Conservation (phyloP, 2,329 filamentous ascomycete species). For the Alternaria sp. region DNA sequence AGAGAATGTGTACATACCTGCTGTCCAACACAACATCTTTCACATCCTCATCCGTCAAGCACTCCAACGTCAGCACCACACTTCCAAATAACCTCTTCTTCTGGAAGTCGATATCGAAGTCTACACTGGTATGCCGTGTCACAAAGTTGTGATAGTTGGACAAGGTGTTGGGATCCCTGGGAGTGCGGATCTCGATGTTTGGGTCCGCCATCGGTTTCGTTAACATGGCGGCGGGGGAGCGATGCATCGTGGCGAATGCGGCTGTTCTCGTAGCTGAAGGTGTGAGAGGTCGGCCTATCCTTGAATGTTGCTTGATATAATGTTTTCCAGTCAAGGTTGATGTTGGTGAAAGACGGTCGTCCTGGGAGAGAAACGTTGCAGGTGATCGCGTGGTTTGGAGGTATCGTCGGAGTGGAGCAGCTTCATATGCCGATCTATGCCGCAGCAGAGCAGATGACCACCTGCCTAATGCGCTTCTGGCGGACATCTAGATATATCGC, state of each 20-base stretch:
- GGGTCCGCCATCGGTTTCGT: conserved; percentile 48
- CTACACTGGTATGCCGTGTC: conserved; percentile 81
- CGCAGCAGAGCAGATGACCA: conserved; percentile 10
- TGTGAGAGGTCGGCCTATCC: background rate
- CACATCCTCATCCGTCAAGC: conserved; percentile 73
- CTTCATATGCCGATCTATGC: conserved; percentile 22
- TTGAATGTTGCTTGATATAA: background rate
- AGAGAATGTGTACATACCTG: conserved; percentile 50
- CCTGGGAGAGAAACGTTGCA: background rate
- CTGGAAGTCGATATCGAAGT: conserved; percentile 84
- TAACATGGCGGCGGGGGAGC: conserved; percentile 39
- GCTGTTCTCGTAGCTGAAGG: background rate
- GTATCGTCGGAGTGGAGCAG: conserved; percentile 17
- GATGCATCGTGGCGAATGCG: conserved; percentile 27
- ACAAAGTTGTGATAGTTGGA: conserved; percentile 91
- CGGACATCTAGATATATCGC: conserved; percentile 6
- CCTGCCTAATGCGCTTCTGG: conserved; percentile 18
- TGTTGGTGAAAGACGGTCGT: background rate
- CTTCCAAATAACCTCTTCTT: conserved; percentile 77
- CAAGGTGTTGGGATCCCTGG: conserved; percentile 85
- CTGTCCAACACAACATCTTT: conserved; percentile 86
- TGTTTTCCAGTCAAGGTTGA: background rate
- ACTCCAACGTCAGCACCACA: conserved; percentile 78
- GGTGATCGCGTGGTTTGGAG: conserved; percentile 9
- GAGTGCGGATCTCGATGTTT: conserved; percentile 48